These are phyloP conservation scores for Magnaporthiopsis incrustans DNA, from an alignment of 2,329 filamentous ascomycete genomes.

Conservation along the genomic window DNA sequence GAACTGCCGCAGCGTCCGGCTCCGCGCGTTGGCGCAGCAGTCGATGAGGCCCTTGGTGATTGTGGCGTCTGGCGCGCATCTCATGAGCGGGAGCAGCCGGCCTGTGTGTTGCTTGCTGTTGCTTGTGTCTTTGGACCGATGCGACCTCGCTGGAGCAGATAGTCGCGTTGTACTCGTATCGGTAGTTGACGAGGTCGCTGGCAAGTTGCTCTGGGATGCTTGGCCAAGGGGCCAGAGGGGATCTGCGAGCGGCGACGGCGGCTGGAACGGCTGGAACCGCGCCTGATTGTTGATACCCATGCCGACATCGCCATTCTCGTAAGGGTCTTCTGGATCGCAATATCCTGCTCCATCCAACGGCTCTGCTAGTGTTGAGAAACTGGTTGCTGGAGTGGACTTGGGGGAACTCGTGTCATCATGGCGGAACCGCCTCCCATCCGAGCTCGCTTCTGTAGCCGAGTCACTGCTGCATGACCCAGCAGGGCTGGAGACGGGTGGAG, in stretches of 20 bases:
- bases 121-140: no score
- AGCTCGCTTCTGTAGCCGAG: not conserved
- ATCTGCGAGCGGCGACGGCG: no score
- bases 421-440: not conserved
- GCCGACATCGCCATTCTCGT: not conserved
- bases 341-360: not conserved
- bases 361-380: not conserved
- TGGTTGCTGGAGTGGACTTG: not conserved
- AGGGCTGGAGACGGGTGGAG: not conserved
- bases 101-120: not conserved
- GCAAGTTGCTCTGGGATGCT: not conserved
- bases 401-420: not conserved
- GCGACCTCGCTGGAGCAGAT: no score
- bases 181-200: not conserved
- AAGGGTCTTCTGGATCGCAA: no score
- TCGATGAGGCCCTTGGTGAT: not conserved
- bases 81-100: not conserved
- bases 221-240: no score
- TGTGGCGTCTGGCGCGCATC: not conserved
- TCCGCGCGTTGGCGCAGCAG: not conserved
- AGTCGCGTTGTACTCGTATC: not conserved
- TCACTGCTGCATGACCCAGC: not conserved
- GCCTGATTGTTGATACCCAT: no score
- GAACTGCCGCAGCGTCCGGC: not conserved
- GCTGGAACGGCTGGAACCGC: not conserved